Percentiles rank a stretch among this genome's conserved stretches.
Conservation (phyloP, 2,329 filamentous ascomycete species). For the Sclerotinia nivalis region DNA sequence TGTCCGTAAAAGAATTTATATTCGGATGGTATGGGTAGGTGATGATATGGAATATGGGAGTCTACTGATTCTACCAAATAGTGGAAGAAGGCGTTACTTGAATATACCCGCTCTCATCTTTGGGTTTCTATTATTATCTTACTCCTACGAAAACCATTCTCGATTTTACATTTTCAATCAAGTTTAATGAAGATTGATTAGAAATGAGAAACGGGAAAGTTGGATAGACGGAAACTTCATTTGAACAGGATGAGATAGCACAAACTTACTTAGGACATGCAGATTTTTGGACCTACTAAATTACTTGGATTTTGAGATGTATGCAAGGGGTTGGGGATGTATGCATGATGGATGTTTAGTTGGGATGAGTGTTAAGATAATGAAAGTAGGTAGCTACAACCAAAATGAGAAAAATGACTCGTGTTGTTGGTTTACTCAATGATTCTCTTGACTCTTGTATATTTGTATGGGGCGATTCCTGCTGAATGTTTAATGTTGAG, state of each 20-base stretch:
- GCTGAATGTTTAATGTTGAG: neutral
- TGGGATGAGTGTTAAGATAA: constrained; percentile 2
- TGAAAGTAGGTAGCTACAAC: neutral
- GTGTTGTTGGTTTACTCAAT: neutral
- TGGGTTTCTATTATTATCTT: constrained; percentile 13
- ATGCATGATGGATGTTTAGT: neutral
- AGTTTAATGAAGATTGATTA: neutral
- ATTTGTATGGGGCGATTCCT: neutral
- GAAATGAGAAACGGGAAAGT: neutral
- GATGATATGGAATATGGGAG: constrained; percentile 13
- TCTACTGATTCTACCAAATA: constrained; percentile 13
- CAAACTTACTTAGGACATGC: constrained; percentile 3
- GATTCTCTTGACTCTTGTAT: no score
- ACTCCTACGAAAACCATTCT: neutral
- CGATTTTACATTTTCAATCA: constrained; percentile 6
- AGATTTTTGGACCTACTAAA: constrained; percentile 1
- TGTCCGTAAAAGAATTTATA: neutral
- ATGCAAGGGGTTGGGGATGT: neutral
- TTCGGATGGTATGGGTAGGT: constrained; percentile 3
- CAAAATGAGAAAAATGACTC: neutral
- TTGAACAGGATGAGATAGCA: constrained; percentile 14
- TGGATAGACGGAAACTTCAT: neutral
- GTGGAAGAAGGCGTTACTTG: constrained; percentile 17
- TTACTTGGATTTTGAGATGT: neutral
- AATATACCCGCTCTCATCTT: constrained; percentile 19